phyloP scores from a whole-genome alignment of 2,329 filamentous ascomycete genomes.

The Phaeosphaeriaceae sp. region DNA sequence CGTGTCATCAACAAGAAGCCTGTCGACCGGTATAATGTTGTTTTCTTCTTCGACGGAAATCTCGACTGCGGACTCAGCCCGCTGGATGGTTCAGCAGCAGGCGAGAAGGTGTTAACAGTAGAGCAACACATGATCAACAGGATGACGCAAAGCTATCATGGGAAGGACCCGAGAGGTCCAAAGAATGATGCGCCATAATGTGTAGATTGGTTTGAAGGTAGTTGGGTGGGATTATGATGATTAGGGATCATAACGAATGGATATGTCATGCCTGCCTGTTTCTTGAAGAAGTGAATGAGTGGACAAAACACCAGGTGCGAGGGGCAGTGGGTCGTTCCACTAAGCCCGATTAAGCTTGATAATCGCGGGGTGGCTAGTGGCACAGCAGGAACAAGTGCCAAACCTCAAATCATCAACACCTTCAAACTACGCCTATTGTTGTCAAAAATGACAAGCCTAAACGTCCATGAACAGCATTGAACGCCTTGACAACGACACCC shows the following conservation, averaged over 20 bases:
- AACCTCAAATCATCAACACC: not conserved
- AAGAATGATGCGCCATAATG: too few relatives aligned
- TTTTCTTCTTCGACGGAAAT: constrained; percentile 65
- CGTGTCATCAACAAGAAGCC: constrained; percentile 62
- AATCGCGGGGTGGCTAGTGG: not conserved
- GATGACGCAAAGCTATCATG: constrained; percentile 1
- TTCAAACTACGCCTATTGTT: not conserved
- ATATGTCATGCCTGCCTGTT: too few relatives aligned
- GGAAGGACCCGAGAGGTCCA: not conserved
- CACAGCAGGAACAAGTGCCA: not conserved
- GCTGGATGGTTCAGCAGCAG: constrained; percentile 14
- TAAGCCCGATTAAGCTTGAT: not conserved
- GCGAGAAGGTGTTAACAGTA: constrained; percentile 22
- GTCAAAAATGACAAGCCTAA: not conserved
- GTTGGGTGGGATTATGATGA: too few relatives aligned
- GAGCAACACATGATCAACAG: constrained; percentile 30
- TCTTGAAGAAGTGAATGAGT: too few relatives aligned
- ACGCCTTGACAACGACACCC: not conserved
- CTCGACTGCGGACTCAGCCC: constrained; percentile 45
- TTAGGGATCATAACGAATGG: too few relatives aligned
- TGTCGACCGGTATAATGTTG: constrained; percentile 62
- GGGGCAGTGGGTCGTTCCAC: not conserved
- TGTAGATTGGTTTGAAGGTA: too few relatives aligned
- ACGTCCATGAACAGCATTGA: not conserved
- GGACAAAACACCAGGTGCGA: not conserved